Evolutionary conservation across 208 protist species (phyloP).

Genomic region (Phytomonas serpens): DNA sequence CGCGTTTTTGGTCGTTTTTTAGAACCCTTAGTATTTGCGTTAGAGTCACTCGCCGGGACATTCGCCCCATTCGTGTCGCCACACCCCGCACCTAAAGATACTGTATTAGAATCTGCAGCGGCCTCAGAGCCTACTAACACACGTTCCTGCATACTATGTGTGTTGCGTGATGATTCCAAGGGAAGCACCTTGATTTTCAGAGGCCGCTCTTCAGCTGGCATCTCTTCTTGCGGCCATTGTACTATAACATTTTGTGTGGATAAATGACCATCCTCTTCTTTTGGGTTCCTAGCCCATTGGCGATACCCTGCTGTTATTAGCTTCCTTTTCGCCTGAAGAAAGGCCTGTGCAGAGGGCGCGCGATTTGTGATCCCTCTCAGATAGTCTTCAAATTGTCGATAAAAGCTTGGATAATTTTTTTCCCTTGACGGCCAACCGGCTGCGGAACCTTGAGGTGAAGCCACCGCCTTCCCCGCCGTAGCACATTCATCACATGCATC

Average conservation of each 20-base stretch:
- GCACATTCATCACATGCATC: constrained; percentile 2
- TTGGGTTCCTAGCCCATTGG: not conserved
- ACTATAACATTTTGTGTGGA: not conserved
- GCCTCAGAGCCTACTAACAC: not conserved
- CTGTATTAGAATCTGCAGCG: not conserved
- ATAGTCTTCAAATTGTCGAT: not conserved
- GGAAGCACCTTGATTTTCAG: not conserved
- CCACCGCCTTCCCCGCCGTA: not conserved
- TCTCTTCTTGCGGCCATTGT: not conserved
- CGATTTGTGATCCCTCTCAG: not conserved
- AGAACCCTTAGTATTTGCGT: not conserved
- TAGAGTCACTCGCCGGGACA: not conserved
- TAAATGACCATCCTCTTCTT: not conserved
- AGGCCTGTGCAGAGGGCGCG: not conserved
- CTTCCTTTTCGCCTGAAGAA: not conserved
- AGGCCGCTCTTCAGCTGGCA: not conserved
- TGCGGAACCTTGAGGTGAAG: not conserved
- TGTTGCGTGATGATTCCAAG: not conserved
- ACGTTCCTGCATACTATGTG: not conserved
- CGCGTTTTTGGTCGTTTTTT: not conserved
- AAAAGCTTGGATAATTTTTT: not conserved
- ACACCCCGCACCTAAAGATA: not conserved
- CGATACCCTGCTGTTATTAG: not conserved
- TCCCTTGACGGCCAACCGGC: not conserved
- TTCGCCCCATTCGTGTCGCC: not conserved